Percentiles rank a stretch among this genome's conserved stretches.
These are phyloP conservation scores for Fusarium oligoseptatum DNA, from an alignment of 2,329 filamentous ascomycete species.

Conservation along the genomic window DNA sequence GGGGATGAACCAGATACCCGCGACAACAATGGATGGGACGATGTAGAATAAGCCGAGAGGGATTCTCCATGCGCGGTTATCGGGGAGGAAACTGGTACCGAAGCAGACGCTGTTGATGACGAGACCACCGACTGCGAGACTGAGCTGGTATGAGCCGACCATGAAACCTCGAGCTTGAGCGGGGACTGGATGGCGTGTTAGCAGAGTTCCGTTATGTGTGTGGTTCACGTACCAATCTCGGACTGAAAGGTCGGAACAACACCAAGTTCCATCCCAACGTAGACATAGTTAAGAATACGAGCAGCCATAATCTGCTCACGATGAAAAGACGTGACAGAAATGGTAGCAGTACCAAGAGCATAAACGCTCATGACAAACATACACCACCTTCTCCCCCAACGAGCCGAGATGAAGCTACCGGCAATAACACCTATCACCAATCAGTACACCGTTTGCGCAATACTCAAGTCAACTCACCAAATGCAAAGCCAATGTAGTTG, in stretches of 20 bases:
- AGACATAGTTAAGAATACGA: slow-evolving; percentile 42
- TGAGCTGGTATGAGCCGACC: slow-evolving; percentile 53
- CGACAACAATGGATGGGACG: slow-evolving; percentile 27
- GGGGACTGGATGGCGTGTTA: slow-evolving; percentile 33
- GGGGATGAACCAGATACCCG: slow-evolving; percentile 38
- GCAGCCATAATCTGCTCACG: slow-evolving; percentile 41
- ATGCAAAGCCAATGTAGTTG: slow-evolving; percentile 52
- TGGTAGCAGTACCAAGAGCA: slow-evolving; percentile 43
- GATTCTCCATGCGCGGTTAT: slow-evolving; percentile 41
- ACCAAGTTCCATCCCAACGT: slow-evolving; percentile 42
- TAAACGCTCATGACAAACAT: slow-evolving; percentile 55
- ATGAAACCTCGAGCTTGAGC: slow-evolving; percentile 49
- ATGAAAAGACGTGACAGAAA: slow-evolving; percentile 31
- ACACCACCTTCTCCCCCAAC: slow-evolving; percentile 45
- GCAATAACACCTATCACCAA: slow-evolving; percentile 32
- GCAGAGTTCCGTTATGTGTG: fast-evolving
- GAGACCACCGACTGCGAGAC: slow-evolving; percentile 44
- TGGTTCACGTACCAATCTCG: slow-evolving; percentile 43
- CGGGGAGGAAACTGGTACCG: slow-evolving; percentile 35
- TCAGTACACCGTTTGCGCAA: background rate
- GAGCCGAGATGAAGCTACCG: slow-evolving; percentile 41
- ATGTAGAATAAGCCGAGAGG: slow-evolving; percentile 43
- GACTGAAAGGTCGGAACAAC: slow-evolving; percentile 53
- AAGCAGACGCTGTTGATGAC: slow-evolving; percentile 44
- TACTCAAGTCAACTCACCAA: slow-evolving; percentile 36